Evolutionary conservation across 805 yeast species (phyloP).

Genomic region (Candida vaughaniae): DNA sequence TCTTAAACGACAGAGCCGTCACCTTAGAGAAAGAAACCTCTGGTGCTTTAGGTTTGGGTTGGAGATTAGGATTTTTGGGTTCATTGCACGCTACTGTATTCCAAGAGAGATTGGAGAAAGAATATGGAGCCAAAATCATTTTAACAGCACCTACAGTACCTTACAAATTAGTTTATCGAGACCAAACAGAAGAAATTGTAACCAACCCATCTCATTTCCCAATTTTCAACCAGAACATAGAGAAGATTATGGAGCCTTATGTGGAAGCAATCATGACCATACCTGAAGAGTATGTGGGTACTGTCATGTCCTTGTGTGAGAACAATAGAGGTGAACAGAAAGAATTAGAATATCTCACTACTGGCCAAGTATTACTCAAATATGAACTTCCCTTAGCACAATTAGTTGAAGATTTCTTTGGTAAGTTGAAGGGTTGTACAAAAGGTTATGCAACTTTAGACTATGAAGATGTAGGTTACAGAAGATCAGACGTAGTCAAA

Average conservation of each 20-base stretch:
- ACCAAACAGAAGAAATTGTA: constrained; percentile 63
- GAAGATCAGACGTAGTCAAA: constrained; percentile 76
- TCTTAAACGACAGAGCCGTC: constrained; percentile 89
- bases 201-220: constrained; percentile 96
- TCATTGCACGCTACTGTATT: constrained; percentile 94
- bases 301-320: constrained; percentile 84
- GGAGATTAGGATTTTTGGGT: constrained; percentile 95
- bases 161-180: constrained; percentile 66
- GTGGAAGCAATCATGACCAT: constrained; percentile 89
- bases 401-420: constrained; percentile 92
- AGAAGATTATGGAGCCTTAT: constrained; percentile 70
- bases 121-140: constrained; percentile 88
- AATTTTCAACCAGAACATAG: constrained; percentile 46
- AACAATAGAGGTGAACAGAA: constrained; percentile 79
- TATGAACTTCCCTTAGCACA: constrained; percentile 86
- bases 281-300: constrained; percentile 86
- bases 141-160: constrained; percentile 97
- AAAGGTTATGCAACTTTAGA: constrained; percentile 93
- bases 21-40: constrained; percentile 88
- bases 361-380: constrained; percentile 78
- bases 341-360: constrained; percentile 71
- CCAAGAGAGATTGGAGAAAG: constrained; percentile 86
- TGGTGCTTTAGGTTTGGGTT: constrained; percentile 93
- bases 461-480: constrained; percentile 91
- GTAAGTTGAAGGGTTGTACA: constrained; percentile 84